These are phyloP conservation scores for Fusarium denticulatum DNA, from an alignment of 2,329 filamentous ascomycete species.

Conservation along the genomic window DNA sequence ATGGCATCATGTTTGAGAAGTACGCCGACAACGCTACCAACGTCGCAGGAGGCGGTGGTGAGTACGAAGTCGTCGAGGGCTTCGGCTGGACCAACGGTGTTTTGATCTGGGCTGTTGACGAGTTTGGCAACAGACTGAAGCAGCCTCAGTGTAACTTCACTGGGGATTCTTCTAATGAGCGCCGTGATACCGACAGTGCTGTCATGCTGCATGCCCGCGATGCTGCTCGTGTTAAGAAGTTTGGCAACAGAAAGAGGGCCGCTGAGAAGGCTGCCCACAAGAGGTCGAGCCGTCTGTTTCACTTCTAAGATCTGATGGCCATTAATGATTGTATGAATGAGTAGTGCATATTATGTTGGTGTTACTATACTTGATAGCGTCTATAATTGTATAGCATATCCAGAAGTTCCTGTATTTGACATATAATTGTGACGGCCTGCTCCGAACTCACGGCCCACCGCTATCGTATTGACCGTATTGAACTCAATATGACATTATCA, in stretches of 20 bases:
- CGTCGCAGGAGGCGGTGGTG: conserved; percentile 70
- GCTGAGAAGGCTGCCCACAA: conserved; percentile 21
- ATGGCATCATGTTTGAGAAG: conserved; percentile 77
- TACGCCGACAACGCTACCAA: conserved; percentile 70
- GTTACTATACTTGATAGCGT: neutral
- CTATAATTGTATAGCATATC: neutral
- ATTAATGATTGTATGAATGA: neutral
- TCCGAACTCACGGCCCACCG: neutral
- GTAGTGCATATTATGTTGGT: neutral
- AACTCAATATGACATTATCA: neutral
- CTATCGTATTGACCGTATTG: neutral
- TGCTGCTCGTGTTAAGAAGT: conserved; percentile 60
- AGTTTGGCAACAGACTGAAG: conserved; percentile 65
- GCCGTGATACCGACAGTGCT: conserved; percentile 50
- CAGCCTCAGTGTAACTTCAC: conserved; percentile 66
- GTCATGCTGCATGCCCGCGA: conserved; percentile 60
- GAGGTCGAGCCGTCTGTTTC: conserved; percentile 27
- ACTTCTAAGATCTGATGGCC: neutral
- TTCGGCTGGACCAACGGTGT: conserved; percentile 79
- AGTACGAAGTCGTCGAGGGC: conserved; percentile 75
- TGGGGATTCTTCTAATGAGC: conserved; percentile 51
- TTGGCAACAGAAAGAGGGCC: conserved; percentile 45
- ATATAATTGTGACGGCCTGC: neutral
- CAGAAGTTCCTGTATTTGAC: neutral
- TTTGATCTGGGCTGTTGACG: conserved; percentile 72